These are phyloP conservation scores for Saturnispora saitoi DNA, from an alignment of 805 yeast genomes.

Conservation along the genomic window DNA sequence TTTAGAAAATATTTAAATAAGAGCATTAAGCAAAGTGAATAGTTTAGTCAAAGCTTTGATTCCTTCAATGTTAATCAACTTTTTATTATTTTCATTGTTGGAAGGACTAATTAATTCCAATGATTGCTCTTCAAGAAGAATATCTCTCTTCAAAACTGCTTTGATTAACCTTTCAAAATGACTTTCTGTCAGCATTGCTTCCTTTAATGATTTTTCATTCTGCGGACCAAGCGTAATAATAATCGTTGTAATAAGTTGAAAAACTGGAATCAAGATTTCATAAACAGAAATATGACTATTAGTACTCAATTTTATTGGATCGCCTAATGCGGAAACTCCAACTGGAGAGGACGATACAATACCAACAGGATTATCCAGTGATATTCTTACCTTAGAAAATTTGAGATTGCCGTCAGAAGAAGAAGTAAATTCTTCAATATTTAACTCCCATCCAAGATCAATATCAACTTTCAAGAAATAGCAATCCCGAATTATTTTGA, in stretches of 20 bases:
- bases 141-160: conserved; percentile 36
- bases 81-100: neutral
- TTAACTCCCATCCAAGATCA: conserved; percentile 54
- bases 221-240: conserved; percentile 71
- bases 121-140: conserved; percentile 10
- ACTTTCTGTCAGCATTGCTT: conserved; percentile 42
- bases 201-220: conserved; percentile 48
- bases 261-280: conserved; percentile 63
- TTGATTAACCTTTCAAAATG: conserved; percentile 48
- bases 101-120: conserved; percentile 4
- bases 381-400: conserved; percentile 36
- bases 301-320: neutral
- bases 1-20: conserved; percentile 12
- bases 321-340: conserved; percentile 18
- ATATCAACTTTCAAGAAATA: conserved; percentile 62
- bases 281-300: conserved; percentile 40
- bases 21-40: conserved; percentile 24
- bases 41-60: conserved; percentile 21
- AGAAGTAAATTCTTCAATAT: conserved; percentile 15
- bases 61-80: conserved; percentile 11
- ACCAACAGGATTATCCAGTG: conserved; percentile 43
- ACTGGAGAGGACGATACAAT: neutral
- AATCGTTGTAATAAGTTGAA: conserved; percentile 62
- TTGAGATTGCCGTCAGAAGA: conserved; percentile 6
- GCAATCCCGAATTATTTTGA: conserved; percentile 50